Evolutionary conservation across 2,329 filamentous ascomycete species (phyloP).

Genomic region (Leptographium radiaticola): DNA sequence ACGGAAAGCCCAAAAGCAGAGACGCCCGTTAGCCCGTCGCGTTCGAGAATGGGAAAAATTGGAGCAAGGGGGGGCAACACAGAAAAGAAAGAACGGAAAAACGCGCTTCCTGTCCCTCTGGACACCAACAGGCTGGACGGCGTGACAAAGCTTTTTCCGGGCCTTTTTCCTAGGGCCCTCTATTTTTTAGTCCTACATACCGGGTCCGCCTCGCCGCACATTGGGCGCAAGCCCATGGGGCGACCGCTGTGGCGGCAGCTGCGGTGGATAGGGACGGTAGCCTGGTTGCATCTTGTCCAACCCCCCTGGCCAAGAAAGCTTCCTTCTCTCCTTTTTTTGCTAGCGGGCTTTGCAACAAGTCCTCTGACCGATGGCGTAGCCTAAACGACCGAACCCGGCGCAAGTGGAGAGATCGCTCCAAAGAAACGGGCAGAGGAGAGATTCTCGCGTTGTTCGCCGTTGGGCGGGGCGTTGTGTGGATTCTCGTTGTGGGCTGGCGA

Average conservation of each 20-base stretch:
- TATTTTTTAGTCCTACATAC: not conserved
- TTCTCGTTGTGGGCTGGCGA: not conserved
- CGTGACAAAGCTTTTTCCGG: not conserved
- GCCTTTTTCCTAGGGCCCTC: not conserved
- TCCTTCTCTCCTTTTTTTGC: not conserved
- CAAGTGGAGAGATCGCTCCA: not conserved
- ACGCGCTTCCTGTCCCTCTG: not conserved
- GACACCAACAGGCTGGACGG: too few species aligned
- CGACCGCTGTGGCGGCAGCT: constrained; percentile 34
- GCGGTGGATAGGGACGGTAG: constrained; percentile 38
- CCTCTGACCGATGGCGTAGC: too few species aligned
- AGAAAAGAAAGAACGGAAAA: not conserved
- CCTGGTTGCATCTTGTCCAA: constrained; percentile 35
- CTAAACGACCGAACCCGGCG: not conserved
- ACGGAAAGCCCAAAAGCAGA: not conserved
- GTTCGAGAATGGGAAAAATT: not conserved
- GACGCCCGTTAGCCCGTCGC: not conserved
- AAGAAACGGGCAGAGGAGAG: not conserved
- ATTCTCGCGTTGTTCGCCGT: not conserved
- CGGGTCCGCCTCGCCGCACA: constrained; percentile 32
- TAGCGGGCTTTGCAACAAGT: not conserved
- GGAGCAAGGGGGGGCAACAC: not conserved
- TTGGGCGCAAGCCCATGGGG: constrained; percentile 23
- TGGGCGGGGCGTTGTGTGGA: constrained; percentile 1
- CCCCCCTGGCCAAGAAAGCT: not conserved